A percentile compares a stretch with the other conserved stretches of the same genome.
phyloP scores from a whole-genome alignment of 208 protist species.

The Trichomonas gallinae region DNA sequence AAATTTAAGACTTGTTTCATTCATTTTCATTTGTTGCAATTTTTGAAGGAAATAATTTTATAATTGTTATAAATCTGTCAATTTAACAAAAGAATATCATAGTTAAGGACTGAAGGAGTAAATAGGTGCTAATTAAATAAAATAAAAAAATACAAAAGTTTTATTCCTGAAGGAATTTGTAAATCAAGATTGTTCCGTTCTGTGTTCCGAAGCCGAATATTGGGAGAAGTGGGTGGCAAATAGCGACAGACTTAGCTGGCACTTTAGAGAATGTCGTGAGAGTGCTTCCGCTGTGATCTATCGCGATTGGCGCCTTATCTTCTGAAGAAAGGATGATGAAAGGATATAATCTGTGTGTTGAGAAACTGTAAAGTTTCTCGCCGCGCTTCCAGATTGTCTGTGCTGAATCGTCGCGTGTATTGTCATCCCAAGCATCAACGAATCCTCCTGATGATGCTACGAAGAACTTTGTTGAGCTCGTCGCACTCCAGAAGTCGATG shows the following conservation, averaged over 20 bases:
- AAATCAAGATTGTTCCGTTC: neutral
- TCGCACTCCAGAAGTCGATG: neutral
- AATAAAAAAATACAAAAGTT: neutral
- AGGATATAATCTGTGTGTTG: neutral
- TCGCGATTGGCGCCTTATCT: neutral
- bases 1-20: no score
- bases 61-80: no score
- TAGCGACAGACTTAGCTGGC: neutral
- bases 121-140: neutral
- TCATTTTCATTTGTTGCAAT: no score
- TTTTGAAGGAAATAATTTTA: no score
- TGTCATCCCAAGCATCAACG: neutral
- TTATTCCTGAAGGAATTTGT: neutral
- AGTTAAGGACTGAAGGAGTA: neutral
- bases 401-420: neutral
- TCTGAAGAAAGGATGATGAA: neutral
- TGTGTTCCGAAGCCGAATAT: neutral
- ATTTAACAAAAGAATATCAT: neutral
- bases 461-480: neutral
- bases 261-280: neutral
- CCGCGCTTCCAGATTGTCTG: neutral
- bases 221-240: neutral
- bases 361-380: neutral
- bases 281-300: neutral
- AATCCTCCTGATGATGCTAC: neutral